Evolutionary conservation across 2,329 filamentous ascomycete genomes (phyloP).

Genomic region (Neoscytalidium dimidiatum): DNA sequence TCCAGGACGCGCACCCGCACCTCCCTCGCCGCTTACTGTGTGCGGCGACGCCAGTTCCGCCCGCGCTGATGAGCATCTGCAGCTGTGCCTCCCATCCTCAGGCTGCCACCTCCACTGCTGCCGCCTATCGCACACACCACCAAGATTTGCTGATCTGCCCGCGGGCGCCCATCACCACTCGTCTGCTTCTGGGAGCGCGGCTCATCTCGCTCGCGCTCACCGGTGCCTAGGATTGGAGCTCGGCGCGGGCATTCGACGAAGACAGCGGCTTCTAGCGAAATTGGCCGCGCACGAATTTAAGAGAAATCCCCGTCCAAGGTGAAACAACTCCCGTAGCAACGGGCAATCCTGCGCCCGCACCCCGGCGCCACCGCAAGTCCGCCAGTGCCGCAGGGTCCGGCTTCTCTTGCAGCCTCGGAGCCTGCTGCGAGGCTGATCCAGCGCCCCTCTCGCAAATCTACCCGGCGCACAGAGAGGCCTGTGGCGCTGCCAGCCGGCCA

Average conservation of each 20-base stretch:
- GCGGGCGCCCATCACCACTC: neutral
- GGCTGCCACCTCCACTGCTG: neutral
- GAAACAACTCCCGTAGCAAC: constrained; percentile 14
- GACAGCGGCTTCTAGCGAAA: constrained; percentile 4
- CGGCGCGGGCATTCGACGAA: constrained; percentile 1
- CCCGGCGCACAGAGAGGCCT: constrained; percentile 1
- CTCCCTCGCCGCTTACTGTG: neutral
- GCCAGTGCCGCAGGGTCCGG: constrained; percentile 1
- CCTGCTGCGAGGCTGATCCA: constrained; percentile 9
- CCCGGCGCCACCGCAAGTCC: neutral
- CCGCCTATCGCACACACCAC: neutral
- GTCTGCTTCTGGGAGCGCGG: neutral
- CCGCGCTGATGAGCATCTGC: neutral
- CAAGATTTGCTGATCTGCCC: constrained; percentile 11
- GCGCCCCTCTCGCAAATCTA: neutral
- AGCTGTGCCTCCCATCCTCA: neutral
- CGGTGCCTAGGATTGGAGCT: neutral
- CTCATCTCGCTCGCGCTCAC: constrained; percentile 7
- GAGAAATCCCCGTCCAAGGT: constrained; percentile 10
- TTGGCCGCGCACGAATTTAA: constrained; percentile 9
- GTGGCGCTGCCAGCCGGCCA: neutral
- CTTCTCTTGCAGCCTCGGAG: constrained; percentile 13
- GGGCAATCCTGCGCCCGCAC: constrained; percentile 1
- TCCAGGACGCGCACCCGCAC: neutral
- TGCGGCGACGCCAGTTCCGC: neutral